Evolutionary conservation across 2,329 filamentous ascomycete genomes (phyloP), one percentile per base, ranked within the genome.

Genomic region (Botrytis cinerea): DNA sequence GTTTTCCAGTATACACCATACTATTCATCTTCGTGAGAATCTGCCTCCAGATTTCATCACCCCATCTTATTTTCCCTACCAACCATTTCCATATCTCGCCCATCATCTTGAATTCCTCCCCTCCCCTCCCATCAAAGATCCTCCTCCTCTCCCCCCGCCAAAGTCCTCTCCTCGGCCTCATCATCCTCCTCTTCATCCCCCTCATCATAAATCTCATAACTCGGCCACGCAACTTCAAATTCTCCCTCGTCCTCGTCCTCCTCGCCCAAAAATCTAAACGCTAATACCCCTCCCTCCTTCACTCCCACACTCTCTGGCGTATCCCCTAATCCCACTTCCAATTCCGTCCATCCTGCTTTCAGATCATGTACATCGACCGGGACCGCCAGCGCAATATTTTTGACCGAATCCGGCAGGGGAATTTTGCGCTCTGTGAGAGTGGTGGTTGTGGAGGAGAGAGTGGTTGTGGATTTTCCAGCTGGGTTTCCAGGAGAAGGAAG

Each of bases 341-440:
- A 76, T 62, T 80, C 80, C 38, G 81, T 80, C 86, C 86, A 88
- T 62, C 86, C 87, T 77, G 85, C 85, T 32, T 81, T 82, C 9
- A 82, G 76, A 74, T 88, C 86, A 73, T 84, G 84, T 51, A 79
- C 80, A 79, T 88, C 85, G 43, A 84, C 79, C 0, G 83, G 83
- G 8, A 85, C 78, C 2, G 84, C 87, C 38, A 88, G 80, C 54
- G 86, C 82, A 59, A 88, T 82, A 8, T 84, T 80, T 0, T 82
- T 78, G 0, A 83, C 75, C 0, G 73, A 83, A 72, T 73, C 81
- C 76, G 48, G 86, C 74, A 48, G 32, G 40, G 59, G 46, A 2
- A 25, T 67, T 82, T 69, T 83, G 80, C 20, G 79, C 25, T 63
- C 22, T 14, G 48, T n/a, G 18, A 28, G 59, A 66, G 35, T 40